phyloP scores from a whole-genome alignment of 2,329 filamentous ascomycete genomes.

The Sporothrix variecibatus region DNA sequence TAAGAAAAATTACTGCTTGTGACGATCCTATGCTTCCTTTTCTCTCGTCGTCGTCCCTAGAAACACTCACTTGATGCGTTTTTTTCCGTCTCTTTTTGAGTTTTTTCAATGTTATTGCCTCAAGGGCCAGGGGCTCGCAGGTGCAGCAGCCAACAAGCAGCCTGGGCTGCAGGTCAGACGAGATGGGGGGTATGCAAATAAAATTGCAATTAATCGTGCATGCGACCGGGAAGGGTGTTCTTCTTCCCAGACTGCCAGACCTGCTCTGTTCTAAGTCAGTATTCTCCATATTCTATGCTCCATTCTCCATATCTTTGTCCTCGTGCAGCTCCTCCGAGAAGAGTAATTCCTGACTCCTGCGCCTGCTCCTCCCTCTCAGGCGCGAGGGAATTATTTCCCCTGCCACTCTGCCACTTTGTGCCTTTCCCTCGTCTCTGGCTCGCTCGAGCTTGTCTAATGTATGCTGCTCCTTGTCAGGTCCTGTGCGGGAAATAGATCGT shows the following conservation, averaged over 20 bases:
- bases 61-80: constrained; percentile 21
- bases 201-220: neutral
- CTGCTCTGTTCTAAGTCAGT: neutral
- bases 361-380: neutral
- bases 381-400: constrained; percentile 21
- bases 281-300: neutral
- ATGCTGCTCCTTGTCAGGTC: neutral
- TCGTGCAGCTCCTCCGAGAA: neutral
- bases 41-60: neutral
- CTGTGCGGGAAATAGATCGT: constrained; percentile 26
- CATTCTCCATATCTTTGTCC: constrained; percentile 3
- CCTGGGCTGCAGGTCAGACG: constrained; percentile 7
- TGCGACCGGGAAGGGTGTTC: neutral
- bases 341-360: neutral
- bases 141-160: constrained; percentile 2
- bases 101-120: constrained; percentile 16
- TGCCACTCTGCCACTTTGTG: neutral
- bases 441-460: neutral
- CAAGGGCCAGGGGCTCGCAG: neutral
- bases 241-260: neutral
- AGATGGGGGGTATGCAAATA: neutral
- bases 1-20: neutral
- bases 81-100: neutral
- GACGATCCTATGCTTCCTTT: constrained; percentile 1
- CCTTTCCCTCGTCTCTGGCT: constrained; percentile 5